These are phyloP conservation scores for Groenewaldozyma salmanticensis DNA, from an alignment of 805 yeast species.

Conservation along the genomic window DNA sequence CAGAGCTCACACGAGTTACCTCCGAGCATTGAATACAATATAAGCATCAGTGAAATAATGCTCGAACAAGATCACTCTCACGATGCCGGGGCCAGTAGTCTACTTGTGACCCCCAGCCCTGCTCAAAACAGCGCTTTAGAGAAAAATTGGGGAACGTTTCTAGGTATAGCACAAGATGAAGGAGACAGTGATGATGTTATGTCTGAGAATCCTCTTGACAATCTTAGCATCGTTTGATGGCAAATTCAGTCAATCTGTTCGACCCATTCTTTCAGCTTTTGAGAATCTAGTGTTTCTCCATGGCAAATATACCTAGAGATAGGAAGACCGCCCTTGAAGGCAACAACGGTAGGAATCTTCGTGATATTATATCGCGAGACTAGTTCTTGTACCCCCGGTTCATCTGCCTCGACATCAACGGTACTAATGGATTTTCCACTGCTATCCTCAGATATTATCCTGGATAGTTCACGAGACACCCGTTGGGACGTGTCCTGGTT, in stretches of 20 bases:
- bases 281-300: slow-evolving; percentile 17
- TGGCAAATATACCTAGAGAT: slow-evolving; percentile 28
- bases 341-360: slow-evolving; percentile 56
- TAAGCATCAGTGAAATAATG: too few relatives aligned
- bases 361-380: slow-evolving; percentile 46
- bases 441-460: slow-evolving; percentile 35
- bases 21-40: too few relatives aligned
- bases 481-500: slow-evolving; percentile 56
- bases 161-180: too few relatives aligned
- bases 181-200: too few relatives aligned
- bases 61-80: too few relatives aligned
- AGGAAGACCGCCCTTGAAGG: slow-evolving; percentile 57
- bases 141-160: too few relatives aligned
- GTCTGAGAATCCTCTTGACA: too few relatives aligned
- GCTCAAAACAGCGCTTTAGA: too few relatives aligned
- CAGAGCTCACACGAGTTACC: too few relatives aligned
- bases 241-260: slow-evolving; percentile 23
- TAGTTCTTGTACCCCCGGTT: slow-evolving; percentile 50
- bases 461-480: slow-evolving; percentile 52
- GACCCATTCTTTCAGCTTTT: slow-evolving; percentile 31
- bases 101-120: too few relatives aligned
- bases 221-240: too few relatives aligned
- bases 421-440: slow-evolving; percentile 45
- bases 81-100: too few relatives aligned
- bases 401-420: slow-evolving; percentile 67